A percentile compares a stretch with the other conserved stretches of the same genome.
These are phyloP conservation scores for Artemisia tridentata DNA, from an alignment of 129 eudicot genomes.

Conservation along the genomic window DNA sequence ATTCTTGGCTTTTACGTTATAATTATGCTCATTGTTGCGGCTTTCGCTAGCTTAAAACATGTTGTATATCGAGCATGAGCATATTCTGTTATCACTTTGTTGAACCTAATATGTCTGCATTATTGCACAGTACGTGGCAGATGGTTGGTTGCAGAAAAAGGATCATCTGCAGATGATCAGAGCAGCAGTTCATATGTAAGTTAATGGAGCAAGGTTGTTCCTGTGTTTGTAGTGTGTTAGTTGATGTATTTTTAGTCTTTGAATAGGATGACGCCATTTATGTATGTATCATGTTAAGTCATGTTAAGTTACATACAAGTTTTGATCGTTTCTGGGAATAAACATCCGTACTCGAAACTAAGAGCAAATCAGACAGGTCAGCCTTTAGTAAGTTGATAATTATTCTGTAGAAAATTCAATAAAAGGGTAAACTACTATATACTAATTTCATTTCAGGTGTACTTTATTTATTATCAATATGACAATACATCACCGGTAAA, in stretches of 20 bases:
- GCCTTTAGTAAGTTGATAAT: too few relatives aligned
- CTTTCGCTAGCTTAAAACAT: not conserved
- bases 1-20: not conserved
- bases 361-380: too few relatives aligned
- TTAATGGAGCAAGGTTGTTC: conserved; percentile 5
- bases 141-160: not conserved
- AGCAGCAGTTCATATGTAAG: conserved; percentile 1
- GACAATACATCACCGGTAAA: conserved; percentile 45
- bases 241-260: too few relatives aligned
- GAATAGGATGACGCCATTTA: conserved; percentile 26
- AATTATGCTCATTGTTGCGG: too few relatives aligned
- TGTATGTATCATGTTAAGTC: too few relatives aligned
- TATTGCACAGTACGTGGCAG: conserved; percentile 26
- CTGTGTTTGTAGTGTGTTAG: not conserved
- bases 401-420: too few relatives aligned
- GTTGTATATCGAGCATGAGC: not conserved
- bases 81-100: not conserved
- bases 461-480: conserved; percentile 37
- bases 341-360: too few relatives aligned
- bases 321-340: too few relatives aligned
- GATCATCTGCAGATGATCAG: conserved; percentile 3
- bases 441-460: too few relatives aligned
- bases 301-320: too few relatives aligned
- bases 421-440: too few relatives aligned
- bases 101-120: conserved; percentile 2